Evolutionary conservation across 345 rosid genomes (phyloP).

Genomic region (Lagerstroemia speciosa): DNA sequence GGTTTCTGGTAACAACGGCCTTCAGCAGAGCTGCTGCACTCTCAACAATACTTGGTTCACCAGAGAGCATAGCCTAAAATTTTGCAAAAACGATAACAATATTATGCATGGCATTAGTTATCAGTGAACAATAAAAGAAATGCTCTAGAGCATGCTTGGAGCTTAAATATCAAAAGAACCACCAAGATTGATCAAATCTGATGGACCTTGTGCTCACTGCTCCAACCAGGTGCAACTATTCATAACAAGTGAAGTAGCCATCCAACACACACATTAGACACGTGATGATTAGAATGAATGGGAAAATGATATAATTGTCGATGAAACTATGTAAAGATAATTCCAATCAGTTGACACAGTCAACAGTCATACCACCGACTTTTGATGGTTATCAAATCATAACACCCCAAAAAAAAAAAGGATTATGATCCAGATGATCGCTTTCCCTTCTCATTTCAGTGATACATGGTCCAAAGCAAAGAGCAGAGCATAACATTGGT

Average conservation of each 20-base stretch:
- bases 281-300: neutral
- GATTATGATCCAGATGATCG: neutral
- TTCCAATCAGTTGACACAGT: neutral
- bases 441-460: neutral
- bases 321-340: neutral
- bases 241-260: neutral
- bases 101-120: neutral
- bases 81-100: neutral
- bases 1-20: constrained; percentile 94
- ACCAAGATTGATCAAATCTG: neutral
- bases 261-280: neutral
- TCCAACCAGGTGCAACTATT: neutral
- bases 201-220: neutral
- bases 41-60: constrained; percentile 96
- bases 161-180: neutral
- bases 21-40: constrained; percentile 87
- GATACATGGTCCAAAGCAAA: neutral
- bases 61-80: constrained; percentile 79
- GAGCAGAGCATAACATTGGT: neutral
- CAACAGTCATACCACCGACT: too few relatives aligned
- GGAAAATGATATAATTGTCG: neutral
- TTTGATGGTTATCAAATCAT: neutral
- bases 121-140: neutral
- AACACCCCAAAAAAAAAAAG: neutral
- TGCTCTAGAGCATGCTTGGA: neutral